These are phyloP conservation scores for Cupressus sempervirens DNA, from an alignment of 75 land plant genomes.

Conservation along the genomic window DNA sequence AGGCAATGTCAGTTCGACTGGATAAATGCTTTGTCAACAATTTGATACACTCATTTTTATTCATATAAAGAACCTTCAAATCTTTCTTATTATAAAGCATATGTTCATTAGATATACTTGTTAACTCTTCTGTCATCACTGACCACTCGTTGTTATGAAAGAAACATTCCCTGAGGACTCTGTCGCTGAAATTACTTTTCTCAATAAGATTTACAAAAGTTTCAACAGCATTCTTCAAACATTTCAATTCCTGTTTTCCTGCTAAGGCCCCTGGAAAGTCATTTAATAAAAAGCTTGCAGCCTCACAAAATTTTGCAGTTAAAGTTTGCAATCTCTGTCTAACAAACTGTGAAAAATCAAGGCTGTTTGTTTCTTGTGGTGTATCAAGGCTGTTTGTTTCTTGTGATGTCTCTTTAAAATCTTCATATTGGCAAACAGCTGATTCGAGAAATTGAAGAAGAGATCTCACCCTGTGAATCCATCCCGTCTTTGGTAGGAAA, in stretches of 20 bases:
- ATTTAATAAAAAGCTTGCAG: not conserved
- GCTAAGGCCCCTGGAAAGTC: not conserved
- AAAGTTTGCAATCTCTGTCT: not conserved
- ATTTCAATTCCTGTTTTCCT: not conserved
- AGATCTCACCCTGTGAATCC: conserved; percentile 8
- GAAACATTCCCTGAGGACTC: not conserved
- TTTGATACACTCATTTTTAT: too few species aligned
- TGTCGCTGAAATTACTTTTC: not conserved
- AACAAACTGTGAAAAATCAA: conserved; percentile 3
- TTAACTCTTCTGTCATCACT: not conserved
- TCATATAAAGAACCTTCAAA: too few species aligned
- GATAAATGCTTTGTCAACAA: too few species aligned
- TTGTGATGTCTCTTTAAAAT: conserved; percentile 5
- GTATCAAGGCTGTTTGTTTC: conserved; percentile 11
- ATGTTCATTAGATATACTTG: not conserved
- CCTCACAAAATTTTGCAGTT: not conserved
- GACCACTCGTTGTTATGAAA: not conserved
- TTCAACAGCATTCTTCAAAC: not conserved
- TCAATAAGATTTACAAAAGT: not conserved
- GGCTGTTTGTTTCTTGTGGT: not conserved
- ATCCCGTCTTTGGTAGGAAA: conserved; percentile 14
- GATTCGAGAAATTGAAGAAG: not conserved
- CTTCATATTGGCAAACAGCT: too few species aligned
- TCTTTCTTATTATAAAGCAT: too few species aligned
- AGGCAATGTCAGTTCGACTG: not conserved